These are phyloP conservation scores for Ophiosphaerella herpotricha DNA, from an alignment of 2,329 filamentous ascomycete genomes.

Conservation along the genomic window DNA sequence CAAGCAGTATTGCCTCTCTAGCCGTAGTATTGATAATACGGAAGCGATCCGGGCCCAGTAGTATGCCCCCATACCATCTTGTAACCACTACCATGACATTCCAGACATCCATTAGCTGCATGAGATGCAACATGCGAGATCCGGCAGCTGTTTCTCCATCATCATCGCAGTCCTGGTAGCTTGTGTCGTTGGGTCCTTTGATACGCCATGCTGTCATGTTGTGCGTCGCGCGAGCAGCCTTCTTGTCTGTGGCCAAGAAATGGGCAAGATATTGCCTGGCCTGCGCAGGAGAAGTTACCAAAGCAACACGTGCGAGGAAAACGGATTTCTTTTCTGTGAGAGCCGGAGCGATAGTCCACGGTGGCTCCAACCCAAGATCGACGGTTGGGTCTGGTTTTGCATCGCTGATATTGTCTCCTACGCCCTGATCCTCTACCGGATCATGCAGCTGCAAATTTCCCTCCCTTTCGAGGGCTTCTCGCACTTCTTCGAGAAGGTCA, in stretches of 20 bases:
- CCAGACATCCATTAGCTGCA: constrained; percentile 96
- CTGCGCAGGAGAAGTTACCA: constrained; percentile 70
- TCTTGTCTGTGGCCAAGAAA: constrained; percentile 80
- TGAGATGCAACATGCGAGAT: constrained; percentile 79
- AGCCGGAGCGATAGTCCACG: constrained; percentile 76
- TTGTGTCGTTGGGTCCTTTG: constrained; percentile 58
- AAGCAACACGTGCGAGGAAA: constrained; percentile 79
- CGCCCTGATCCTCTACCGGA: constrained; percentile 11
- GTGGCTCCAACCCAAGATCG: constrained; percentile 52
- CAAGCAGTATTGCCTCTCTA: constrained; percentile 80
- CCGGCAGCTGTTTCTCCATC: constrained; percentile 95
- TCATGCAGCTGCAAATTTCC: constrained; percentile 33
- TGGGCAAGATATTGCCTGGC: constrained; percentile 74
- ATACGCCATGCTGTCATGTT: constrained; percentile 97
- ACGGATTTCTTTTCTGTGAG: constrained; percentile 83
- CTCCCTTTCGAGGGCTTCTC: constrained; percentile 56
- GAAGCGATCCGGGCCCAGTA: constrained; percentile 87
- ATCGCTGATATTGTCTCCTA: constrained; percentile 4
- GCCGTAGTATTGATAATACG: constrained; percentile 86
- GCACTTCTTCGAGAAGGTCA: constrained; percentile 76
- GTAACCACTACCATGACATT: constrained; percentile 91
- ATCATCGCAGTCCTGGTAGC: constrained; percentile 90
- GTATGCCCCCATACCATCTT: constrained; percentile 92
- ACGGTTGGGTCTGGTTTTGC: constrained; percentile 9
- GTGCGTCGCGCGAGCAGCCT: constrained; percentile 84